Evolutionary conservation across 495 filamentous ascomycete species (phyloP), one percentile per base, ranked within the genome.

Genomic region (Xanthoparmelia taractica): DNA sequence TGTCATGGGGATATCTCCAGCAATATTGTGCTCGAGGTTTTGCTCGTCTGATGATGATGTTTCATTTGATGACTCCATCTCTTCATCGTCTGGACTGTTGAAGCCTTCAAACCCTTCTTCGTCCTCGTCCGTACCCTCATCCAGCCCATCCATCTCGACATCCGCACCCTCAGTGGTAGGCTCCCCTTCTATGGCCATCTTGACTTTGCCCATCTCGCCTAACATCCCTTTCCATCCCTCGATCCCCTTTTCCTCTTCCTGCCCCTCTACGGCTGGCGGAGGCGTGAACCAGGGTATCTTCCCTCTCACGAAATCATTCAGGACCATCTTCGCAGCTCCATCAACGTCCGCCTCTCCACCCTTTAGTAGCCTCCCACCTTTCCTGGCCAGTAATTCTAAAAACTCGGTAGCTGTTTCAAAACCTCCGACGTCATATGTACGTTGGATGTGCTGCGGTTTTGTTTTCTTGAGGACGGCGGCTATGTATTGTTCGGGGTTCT

Each of bases 241-340:
- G 62, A 82, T 74, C 20, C 82, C 83, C 61, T 78, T 77, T 63
- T 75, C 77, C 27, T 76, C 79, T 29, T 77, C 81, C 12, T 75
- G 73, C 55, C 70, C 85, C 66, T 83, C 82, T 34, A 74, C 71
- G 11, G 82, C 72, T 20, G 94, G 94, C 11, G 91, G 86, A 20
- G 89, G 85, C 7, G 89, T 93, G 71, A 89, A 98, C 94, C 94
- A 98, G 10, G 94, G 94, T 25, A 96, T 85, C 74, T 96, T 97
- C 38, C 94, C 94, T 57, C 94, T 76, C 64, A 97, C 83, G 68
- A 97, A 97, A 68, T 98, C 94, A 71, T 96, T 96, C 68, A 96
- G 77, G 0, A 96, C 89, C 84, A 94, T 95, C 75, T 96, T 96
- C 20, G 92, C 92, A 47, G 96, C 91, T 67, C 90, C 91, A 70